Evolutionary conservation across 108 stramenopile genomes (phyloP).

Genomic region (Cylindrotheca fusiformis): DNA sequence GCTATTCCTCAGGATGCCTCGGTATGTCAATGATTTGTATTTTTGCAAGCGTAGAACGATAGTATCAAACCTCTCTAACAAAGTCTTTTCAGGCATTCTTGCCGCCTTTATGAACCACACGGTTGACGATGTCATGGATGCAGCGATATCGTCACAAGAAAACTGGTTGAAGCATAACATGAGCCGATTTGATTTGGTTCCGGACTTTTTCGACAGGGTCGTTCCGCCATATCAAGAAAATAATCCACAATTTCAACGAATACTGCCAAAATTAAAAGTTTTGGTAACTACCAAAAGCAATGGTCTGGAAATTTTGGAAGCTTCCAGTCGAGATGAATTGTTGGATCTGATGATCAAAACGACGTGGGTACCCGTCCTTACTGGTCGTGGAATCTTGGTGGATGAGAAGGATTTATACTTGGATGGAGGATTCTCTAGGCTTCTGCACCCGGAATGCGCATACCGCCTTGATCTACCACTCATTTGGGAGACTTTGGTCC

Average conservation of each 20-base stretch:
- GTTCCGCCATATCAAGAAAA: constrained; percentile 3
- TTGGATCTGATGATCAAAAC: constrained; percentile 19
- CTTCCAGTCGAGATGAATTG: constrained; percentile 20
- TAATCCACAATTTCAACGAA: background rate
- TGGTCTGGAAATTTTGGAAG: constrained; percentile 9
- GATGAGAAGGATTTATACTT: constrained; percentile 2
- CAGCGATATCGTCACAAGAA: constrained; percentile 12
- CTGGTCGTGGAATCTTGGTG: constrained; percentile 12
- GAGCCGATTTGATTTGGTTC: constrained; percentile 17
- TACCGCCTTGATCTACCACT: constrained; percentile 9
- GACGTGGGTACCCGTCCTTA: constrained; percentile 16
- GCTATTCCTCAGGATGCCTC: constrained; percentile 23
- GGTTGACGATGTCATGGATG: constrained; percentile 11
- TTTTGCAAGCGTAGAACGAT: background rate
- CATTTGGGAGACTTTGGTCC: constrained; percentile 24
- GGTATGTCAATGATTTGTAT: constrained; percentile 1
- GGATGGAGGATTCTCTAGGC: constrained; percentile 27
- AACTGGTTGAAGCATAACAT: constrained; percentile 2
- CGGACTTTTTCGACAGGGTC: constrained; percentile 11
- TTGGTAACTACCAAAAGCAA: constrained; percentile 12
- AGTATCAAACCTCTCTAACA: background rate
- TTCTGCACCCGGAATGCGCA: constrained; percentile 21
- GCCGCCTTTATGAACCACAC: constrained; percentile 23
- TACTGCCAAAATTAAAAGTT: constrained; percentile 20
- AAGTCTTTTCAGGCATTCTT: constrained; percentile 8